Evolutionary conservation across 805 yeast species (phyloP).

Genomic region (Candida chauliodis): DNA sequence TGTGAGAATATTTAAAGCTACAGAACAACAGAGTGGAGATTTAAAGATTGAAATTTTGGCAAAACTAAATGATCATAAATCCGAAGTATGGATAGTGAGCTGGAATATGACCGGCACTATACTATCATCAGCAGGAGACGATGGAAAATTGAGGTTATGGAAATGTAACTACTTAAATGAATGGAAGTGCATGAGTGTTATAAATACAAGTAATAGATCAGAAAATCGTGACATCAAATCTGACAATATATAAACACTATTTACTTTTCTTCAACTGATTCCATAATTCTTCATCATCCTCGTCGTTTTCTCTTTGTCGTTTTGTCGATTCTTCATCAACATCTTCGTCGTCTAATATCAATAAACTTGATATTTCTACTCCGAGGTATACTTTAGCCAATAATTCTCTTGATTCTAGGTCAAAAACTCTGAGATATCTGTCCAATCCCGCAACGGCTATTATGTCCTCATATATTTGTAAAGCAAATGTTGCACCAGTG

Average conservation of each 20-base stretch:
- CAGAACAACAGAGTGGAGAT: conserved; percentile 16
- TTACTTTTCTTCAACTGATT: conserved; percentile 27
- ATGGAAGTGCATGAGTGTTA: conserved; percentile 87
- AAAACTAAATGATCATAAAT: conserved; percentile 70
- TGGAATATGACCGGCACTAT: conserved; percentile 96
- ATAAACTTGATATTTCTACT: conserved; percentile 57
- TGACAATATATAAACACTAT: conserved; percentile 4
- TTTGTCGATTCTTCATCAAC: conserved; percentile 27
- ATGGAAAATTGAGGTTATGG: conserved; percentile 89
- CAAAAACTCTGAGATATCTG: conserved; percentile 77
- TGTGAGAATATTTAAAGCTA: conserved; percentile 77
- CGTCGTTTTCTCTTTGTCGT: conserved; percentile 21
- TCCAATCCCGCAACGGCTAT: conserved; percentile 82
- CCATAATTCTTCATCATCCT: conserved; percentile 35
- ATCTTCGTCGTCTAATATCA: conserved; percentile 48
- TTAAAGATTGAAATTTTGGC: conserved; percentile 58
- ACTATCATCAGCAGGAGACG: conserved; percentile 91
- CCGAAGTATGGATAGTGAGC: conserved; percentile 93
- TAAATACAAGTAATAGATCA: conserved; percentile 24
- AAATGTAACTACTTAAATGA: conserved; percentile 81
- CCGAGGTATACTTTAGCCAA: conserved; percentile 75
- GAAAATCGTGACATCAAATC: conserved; percentile 17
- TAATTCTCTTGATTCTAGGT: conserved; percentile 53
- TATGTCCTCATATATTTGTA: conserved; percentile 40
- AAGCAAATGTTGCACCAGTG: conserved; percentile 75